Conservation (phyloP, 148 eudicot genomes). For the Camellia sinensis region DNA sequence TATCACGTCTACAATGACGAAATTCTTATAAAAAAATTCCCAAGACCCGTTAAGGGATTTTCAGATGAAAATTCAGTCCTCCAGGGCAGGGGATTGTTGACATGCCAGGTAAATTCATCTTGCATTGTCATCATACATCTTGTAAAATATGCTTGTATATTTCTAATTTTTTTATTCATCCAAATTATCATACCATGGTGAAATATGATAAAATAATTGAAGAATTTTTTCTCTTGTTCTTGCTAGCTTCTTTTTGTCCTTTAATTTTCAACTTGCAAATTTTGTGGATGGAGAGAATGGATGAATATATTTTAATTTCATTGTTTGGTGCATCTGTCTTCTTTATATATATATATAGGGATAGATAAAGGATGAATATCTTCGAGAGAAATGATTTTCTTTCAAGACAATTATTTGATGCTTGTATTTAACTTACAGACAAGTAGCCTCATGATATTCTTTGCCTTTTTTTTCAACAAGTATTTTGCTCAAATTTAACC, state of each 20-base stretch:
- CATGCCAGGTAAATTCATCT: constrained; percentile 14
- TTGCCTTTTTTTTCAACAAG: background rate
- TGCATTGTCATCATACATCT: background rate
- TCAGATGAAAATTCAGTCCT: background rate
- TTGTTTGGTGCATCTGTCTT: background rate
- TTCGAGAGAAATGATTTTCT: background rate
- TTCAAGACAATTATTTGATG: background rate
- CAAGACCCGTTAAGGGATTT: background rate
- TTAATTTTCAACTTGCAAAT: background rate
- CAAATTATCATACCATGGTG: background rate
- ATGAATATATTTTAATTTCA: background rate
- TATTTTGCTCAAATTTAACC: background rate
- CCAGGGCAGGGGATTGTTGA: background rate
- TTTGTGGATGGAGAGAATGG: background rate
- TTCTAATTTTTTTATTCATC: background rate
- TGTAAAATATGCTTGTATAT: constrained; percentile 4
- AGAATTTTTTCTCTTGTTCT: background rate
- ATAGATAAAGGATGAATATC: background rate
- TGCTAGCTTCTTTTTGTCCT: background rate
- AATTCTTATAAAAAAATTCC: background rate
- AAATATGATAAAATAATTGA: background rate
- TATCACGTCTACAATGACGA: background rate
- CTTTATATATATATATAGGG: background rate
- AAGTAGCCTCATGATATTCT: background rate
- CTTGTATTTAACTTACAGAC: background rate